phyloP scores from a whole-genome alignment of 139 green algal genomes.

The Chlamydomonas schloesseri region DNA sequence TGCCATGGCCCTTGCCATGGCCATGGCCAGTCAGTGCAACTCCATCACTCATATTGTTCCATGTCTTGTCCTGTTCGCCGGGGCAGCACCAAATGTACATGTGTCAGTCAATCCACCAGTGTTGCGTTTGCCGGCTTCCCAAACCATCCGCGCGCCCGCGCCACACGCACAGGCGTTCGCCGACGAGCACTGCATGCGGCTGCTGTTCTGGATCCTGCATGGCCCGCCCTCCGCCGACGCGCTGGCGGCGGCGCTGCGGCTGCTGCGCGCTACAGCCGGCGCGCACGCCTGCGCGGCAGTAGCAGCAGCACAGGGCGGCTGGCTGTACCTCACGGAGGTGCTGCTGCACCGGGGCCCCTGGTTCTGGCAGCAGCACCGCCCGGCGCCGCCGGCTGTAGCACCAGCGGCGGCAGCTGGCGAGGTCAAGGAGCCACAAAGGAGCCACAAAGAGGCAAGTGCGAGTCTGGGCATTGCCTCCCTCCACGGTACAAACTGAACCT shows the following conservation, averaged over 20 bases:
- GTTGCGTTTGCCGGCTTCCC: no score
- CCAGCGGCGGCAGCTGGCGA: not conserved
- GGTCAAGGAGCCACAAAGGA: not conserved
- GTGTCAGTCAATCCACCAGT: no score
- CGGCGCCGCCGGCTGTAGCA: not conserved
- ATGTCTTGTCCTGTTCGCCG: no score
- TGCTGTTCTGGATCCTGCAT: slow-evolving; percentile 75
- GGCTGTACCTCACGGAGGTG: slow-evolving; percentile 82
- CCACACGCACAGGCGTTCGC: slow-evolving; percentile 53
- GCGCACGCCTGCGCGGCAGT: not conserved
- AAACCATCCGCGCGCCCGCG: no score
- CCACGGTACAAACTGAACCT: no score
- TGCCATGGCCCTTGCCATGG: no score
- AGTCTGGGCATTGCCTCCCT: no score
- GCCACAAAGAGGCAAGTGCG: no score
- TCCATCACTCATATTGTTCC: no score
- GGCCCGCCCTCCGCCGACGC: slow-evolving; percentile 55
- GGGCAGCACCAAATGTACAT: no score
- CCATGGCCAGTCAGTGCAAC: no score
- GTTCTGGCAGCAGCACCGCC: slow-evolving; percentile 26
- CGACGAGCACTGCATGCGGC: slow-evolving; percentile 61
- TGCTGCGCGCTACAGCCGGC: slow-evolving; percentile 64
- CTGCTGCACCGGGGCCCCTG: slow-evolving; percentile 69
- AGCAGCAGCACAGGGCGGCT: slow-evolving; percentile 47
- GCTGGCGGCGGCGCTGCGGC: slow-evolving; percentile 66